These are phyloP conservation scores for Pistacia integerrima DNA, from an alignment of 345 rosid species.

Conservation along the genomic window DNA sequence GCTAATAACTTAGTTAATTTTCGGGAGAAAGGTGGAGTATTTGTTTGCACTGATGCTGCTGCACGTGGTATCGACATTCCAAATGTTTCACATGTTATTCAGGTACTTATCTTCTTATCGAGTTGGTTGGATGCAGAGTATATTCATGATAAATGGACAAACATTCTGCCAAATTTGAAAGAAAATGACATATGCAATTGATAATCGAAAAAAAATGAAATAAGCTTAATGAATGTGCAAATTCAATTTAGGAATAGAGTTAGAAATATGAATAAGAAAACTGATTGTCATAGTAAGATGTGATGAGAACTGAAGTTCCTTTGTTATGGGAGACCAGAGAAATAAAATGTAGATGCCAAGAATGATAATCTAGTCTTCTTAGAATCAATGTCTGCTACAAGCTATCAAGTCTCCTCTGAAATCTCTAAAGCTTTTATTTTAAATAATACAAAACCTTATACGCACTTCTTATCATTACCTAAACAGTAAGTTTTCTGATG, in stretches of 20 bases:
- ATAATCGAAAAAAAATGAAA: neutral
- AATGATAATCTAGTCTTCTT: neutral
- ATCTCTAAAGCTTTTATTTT: neutral
- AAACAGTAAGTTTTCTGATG: neutral
- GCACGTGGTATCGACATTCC: slow-evolving; percentile 98
- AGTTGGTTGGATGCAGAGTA: neutral
- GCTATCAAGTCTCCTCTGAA: neutral
- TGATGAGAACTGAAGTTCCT: neutral
- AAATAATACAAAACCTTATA: neutral
- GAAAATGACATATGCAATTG: neutral
- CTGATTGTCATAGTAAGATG: too few species aligned
- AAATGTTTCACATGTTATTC: slow-evolving; percentile 85
- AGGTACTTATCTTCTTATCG: slow-evolving; percentile 50
- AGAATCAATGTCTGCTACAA: neutral
- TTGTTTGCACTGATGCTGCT: slow-evolving; percentile 98
- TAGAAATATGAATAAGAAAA: neutral
- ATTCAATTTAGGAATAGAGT: neutral
- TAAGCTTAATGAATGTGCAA: neutral
- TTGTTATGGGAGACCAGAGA: neutral
- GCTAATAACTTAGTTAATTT: slow-evolving; percentile 62
- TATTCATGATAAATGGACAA: neutral
- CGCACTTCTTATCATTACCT: neutral
- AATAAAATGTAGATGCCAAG: neutral
- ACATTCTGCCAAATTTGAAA: neutral
- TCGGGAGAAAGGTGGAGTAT: slow-evolving; percentile 77